Base-by-base conservation (phyloP, 805 yeast species). In the Saturnispora sekii region DNA sequence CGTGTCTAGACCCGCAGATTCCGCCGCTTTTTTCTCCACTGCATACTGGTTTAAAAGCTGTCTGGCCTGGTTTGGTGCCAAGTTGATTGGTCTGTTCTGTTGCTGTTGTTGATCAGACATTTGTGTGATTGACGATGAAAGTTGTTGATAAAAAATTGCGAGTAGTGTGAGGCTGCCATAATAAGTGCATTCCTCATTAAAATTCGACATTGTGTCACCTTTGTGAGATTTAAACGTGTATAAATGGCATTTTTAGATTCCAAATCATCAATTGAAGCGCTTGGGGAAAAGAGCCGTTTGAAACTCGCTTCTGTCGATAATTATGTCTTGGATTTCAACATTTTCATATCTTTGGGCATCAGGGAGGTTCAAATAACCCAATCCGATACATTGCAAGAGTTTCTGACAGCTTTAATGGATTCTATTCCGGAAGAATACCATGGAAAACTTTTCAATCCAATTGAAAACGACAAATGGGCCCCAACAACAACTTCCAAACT, bases 31-130 rank as follows among this genome's bases (percentile, higher is more conserved):
- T 30, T 77, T 70, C 52, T 79, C 83, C 30, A 69, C 64, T 41
- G 73, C 74, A 50, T 77, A 75, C 44, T 78, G 82, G 48, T 71
- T 74, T 10, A 80, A 71, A 48, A 83, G 65, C 56, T 76, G 78
- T 33, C 77, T 74, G 15, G 77, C 77, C 51, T 74, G 78, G 35
- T 66, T 66, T 3, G 75, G 78, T 49, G 43, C 44, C 48, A 41
- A 47, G 45, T 36, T 47, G 44, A 33, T 43, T 21, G 44, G 38
- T 21, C 41, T 39, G 30, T 40, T 14, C 11, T 35, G 34, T 14
- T 38, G 51, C 29, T 30, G 26, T 21, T 21, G 26, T 21, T 21
- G 26, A 21, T 21, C 26, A 21, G 26, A 21, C 26, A 21, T 21
- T 21, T 3, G 44, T 32, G 41, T 26, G 37, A 43, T 43, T 5